Percentiles rank a stretch among this genome's conserved stretches.
Evolutionary conservation across 1,139 yeast genomes (phyloP).

Genomic region (Blastobotrys serpentis): DNA sequence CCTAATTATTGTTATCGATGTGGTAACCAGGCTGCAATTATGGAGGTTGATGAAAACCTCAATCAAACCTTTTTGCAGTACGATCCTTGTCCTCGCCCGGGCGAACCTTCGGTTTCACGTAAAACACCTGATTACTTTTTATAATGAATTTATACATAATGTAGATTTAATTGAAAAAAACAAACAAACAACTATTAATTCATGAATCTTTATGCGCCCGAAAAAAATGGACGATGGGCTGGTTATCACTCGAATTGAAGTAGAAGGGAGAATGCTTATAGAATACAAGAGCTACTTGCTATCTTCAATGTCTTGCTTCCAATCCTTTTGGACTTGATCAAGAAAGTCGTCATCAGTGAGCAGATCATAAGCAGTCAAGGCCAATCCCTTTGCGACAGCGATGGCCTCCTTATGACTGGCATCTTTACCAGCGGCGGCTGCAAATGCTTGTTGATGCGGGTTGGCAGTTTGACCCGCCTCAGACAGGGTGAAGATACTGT

Average conservation of each 20-base stretch:
- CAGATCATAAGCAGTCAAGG: not conserved
- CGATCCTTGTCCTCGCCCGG: conserved; percentile 94
- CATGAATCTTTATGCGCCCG: too few species aligned
- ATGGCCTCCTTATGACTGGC: conserved; percentile 7
- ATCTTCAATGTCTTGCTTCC: conserved; percentile 2
- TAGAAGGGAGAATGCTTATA: too few species aligned
- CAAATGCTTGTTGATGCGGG: conserved; percentile 10
- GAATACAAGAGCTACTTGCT: too few species aligned
- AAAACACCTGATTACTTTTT: conserved; percentile 98
- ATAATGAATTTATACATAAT: conserved; percentile 35
- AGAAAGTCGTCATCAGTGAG: not conserved
- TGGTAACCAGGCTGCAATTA: conserved; percentile 98
- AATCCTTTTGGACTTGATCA: not conserved
- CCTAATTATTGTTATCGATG: conserved; percentile 97
- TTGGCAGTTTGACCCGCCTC: conserved; percentile 5
- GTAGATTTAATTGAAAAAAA: conserved; percentile 6
- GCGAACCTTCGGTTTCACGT: conserved; percentile 94
- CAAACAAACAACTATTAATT: too few species aligned
- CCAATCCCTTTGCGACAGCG: conserved; percentile 10
- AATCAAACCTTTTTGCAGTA: conserved; percentile 77
- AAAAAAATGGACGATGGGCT: too few species aligned
- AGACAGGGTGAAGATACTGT: conserved; percentile 1
- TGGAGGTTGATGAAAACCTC: conserved; percentile 83
- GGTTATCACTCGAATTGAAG: too few species aligned
- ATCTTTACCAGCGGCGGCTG: conserved; percentile 6